Conservation (phyloP, 106 monocot genomes). For the Cymbidium sinense region DNA sequence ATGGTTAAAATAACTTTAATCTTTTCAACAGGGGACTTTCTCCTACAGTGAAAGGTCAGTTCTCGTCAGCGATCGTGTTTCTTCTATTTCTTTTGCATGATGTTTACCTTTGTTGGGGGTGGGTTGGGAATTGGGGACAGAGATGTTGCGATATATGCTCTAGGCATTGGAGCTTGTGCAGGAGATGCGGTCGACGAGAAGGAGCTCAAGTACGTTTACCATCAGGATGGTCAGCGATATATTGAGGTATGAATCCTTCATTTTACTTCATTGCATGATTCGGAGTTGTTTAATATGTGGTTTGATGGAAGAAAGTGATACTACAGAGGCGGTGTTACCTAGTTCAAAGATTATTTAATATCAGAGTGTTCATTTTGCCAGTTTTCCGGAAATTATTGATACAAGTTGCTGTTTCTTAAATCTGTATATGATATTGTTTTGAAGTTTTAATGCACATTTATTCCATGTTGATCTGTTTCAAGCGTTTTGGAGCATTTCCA, state of each 20-base stretch:
- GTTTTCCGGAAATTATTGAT: not conserved
- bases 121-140: slow-evolving; percentile 26
- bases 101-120: not conserved
- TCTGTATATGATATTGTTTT: not conserved
- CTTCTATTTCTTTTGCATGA: not conserved
- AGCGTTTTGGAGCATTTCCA: not conserved
- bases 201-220: slow-evolving; percentile 84
- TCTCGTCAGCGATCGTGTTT: not conserved
- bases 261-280: not conserved
- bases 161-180: slow-evolving; percentile 79
- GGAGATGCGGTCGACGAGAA: slow-evolving; percentile 67
- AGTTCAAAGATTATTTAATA: not conserved
- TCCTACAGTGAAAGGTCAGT: slow-evolving; percentile 75
- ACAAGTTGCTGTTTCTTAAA: not conserved
- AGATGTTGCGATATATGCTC: slow-evolving; percentile 81
- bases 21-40: slow-evolving; percentile 38
- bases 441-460: not conserved
- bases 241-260: slow-evolving; percentile 42
- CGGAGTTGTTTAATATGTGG: not conserved
- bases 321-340: not conserved
- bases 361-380: not conserved
- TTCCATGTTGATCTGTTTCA: not conserved
- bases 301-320: not conserved
- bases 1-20: not conserved
- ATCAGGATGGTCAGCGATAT: slow-evolving; percentile 52